Conservation (phyloP, 2,329 filamentous ascomycete species). For the Aspergillus piperis region DNA sequence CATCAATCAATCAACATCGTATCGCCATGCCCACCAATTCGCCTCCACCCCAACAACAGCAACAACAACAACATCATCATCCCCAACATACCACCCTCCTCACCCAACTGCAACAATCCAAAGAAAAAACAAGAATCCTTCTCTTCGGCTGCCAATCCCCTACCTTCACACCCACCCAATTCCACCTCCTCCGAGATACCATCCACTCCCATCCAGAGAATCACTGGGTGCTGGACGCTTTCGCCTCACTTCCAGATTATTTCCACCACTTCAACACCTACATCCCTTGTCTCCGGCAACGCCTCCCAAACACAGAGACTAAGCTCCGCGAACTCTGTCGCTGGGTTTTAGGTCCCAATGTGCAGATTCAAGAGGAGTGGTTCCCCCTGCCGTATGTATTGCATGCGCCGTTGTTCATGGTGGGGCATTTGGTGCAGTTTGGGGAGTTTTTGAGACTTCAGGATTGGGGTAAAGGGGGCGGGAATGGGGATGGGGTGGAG, state of each 20-base stretch:
- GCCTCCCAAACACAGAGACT: background rate
- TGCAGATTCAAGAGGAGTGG: slow-evolving; percentile 1
- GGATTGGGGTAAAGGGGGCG: too few relatives aligned
- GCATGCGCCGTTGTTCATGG: slow-evolving; percentile 22
- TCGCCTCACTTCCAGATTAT: slow-evolving; percentile 17
- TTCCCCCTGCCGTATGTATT: slow-evolving; percentile 22
- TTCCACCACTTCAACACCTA: slow-evolving; percentile 9
- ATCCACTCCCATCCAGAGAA: slow-evolving; percentile 16
- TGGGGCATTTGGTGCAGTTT: slow-evolving; percentile 21
- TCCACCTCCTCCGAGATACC: slow-evolving; percentile 12
- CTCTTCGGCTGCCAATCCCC: slow-evolving; percentile 25
- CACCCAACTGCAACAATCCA: background rate
- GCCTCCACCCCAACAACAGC: background rate
- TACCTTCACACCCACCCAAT: slow-evolving; percentile 16
- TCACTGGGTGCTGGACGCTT: slow-evolving; percentile 18
- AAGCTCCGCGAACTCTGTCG: slow-evolving; percentile 12
- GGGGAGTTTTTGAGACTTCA: background rate
- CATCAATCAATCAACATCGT: background rate
- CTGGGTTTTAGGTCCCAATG: slow-evolving; percentile 15
- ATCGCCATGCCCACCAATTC: background rate
- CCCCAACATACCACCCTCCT: background rate
- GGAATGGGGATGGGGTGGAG: background rate
- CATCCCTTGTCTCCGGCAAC: slow-evolving; percentile 6
- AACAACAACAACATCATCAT: too few relatives aligned
- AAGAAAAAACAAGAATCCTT: slow-evolving; percentile 3